Percentiles rank a stretch among this genome's conserved stretches.
phyloP scores from a whole-genome alignment of 768 basidiomycete species.

The Suillus subalutaceus region DNA sequence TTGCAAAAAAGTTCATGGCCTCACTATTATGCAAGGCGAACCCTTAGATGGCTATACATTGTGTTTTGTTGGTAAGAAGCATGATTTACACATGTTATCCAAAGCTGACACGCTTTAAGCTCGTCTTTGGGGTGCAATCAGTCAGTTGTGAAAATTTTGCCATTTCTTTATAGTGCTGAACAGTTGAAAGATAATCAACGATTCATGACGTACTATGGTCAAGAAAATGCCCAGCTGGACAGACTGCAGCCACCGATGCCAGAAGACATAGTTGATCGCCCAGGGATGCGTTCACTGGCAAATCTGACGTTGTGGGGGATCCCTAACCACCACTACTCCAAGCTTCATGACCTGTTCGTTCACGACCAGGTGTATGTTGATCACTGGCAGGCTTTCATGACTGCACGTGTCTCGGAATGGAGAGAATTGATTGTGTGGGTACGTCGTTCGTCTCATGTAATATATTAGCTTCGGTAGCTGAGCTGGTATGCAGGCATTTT shows the following conservation, averaged over 20 bases:
- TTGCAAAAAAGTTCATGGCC: not conserved
- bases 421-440: slow-evolving; percentile 38
- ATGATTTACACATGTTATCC: not conserved
- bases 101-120: slow-evolving; percentile 25
- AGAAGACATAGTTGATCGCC: slow-evolving; percentile 35
- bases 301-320: slow-evolving; percentile 44
- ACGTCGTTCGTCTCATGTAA: slow-evolving; percentile 17
- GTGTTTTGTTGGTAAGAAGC: slow-evolving; percentile 38
- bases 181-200: slow-evolving; percentile 43
- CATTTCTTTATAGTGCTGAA: slow-evolving; percentile 7
- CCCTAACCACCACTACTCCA: slow-evolving; percentile 40
- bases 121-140: slow-evolving; percentile 46
- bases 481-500: slow-evolving; percentile 16
- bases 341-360: slow-evolving; percentile 47
- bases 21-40: slow-evolving; percentile 23
- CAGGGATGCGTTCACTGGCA: slow-evolving; percentile 33
- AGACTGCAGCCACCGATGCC: slow-evolving; percentile 48
- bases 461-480: not conserved
- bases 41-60: slow-evolving; percentile 39
- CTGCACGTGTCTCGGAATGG: slow-evolving; percentile 47
- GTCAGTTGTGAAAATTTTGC: slow-evolving; percentile 30
- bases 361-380: slow-evolving; percentile 52
- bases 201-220: slow-evolving; percentile 53
- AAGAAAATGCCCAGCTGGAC: slow-evolving; percentile 50
- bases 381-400: slow-evolving; percentile 52